A percentile compares a stretch with the other conserved stretches of the same genome.
These are phyloP conservation scores for Dictyostelium discoideum DNA, from an alignment of 78 protist genomes.

Conservation along the genomic window dicty_2.7 NC_007091.3:199501-200000, in stretches of 20 bases:
- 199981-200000: background rate
- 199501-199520: too few species aligned
- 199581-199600: too few species aligned
- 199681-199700: background rate
- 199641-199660: too few species aligned
- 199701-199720: too few species aligned
- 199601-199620: too few species aligned
- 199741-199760: background rate
- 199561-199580: too few species aligned
- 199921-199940: background rate
- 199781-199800: background rate
- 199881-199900: background rate
- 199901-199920: conserved; percentile 6
- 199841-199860: background rate
- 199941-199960: background rate
- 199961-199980: background rate
- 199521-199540: too few species aligned
- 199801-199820: background rate
- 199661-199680: too few species aligned
- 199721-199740: background rate
- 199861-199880: background rate
- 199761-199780: conserved; percentile 26
- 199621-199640: too few species aligned
- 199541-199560: too few species aligned
- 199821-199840: background rate